phyloP scores from a whole-genome alignment of 1,284 basidiomycete species.

The Austroboletus novae-zelandiae region DNA sequence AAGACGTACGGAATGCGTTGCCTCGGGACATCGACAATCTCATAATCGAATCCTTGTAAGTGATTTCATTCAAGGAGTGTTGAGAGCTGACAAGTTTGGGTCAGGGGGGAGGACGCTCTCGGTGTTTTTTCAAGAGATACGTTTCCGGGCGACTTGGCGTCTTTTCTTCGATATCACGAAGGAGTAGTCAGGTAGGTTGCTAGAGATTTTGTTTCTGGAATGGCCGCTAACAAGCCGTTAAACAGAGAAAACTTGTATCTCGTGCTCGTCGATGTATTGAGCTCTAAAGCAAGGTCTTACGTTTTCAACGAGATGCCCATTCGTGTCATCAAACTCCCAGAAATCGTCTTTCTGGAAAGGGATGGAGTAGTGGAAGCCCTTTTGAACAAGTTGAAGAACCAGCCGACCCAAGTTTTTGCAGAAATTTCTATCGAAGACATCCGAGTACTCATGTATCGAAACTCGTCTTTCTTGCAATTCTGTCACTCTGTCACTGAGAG shows the following conservation, averaged over 20 bases:
- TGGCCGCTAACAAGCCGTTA: background rate
- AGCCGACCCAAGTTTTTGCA: background rate
- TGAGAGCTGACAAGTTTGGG: background rate
- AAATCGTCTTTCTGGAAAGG: background rate
- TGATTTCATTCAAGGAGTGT: background rate
- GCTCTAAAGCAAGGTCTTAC: background rate
- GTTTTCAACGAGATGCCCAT: background rate
- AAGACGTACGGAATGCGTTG: background rate
- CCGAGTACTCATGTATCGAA: background rate
- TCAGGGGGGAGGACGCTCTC: background rate
- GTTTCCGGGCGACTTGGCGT: background rate
- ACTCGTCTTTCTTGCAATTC: background rate
- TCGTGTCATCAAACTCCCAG: background rate
- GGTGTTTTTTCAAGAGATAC: background rate
- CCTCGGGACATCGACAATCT: background rate
- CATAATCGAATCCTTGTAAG: background rate
- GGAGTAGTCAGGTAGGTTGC: background rate
- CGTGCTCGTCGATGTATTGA: background rate
- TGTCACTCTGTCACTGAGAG: background rate
- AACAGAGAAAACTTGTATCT: background rate
- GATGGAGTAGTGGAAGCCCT: background rate
- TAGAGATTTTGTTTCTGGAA: background rate
- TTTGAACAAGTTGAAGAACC: background rate
- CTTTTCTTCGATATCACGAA: background rate
- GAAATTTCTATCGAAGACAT: background rate